phyloP scores from a whole-genome alignment of 2,329 filamentous ascomycete species.

The Parascedosporium putredinis region DNA sequence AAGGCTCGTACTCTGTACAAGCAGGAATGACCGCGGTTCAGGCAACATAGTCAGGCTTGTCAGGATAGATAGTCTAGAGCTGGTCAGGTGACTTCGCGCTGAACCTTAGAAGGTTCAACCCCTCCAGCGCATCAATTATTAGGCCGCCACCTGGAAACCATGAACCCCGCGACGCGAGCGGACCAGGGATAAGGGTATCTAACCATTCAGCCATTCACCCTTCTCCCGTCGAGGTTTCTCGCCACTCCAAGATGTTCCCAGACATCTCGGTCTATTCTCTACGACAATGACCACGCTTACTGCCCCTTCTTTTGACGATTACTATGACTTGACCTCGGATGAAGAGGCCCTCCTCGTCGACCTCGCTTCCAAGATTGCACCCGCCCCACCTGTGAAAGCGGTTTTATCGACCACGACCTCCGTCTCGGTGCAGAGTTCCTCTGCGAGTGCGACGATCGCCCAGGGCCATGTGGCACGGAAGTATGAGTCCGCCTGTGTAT shows the following conservation, averaged over 20 bases:
- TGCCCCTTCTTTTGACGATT: background rate
- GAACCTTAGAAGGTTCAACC: too few relatives aligned
- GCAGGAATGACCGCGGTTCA: too few relatives aligned
- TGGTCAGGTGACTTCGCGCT: constrained; percentile 6
- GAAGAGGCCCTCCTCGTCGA: constrained; percentile 31
- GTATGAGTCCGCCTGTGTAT: background rate
- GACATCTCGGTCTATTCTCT: background rate
- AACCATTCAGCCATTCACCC: too few relatives aligned
- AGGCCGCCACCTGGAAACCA: background rate
- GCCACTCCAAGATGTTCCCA: background rate
- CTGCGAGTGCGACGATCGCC: background rate
- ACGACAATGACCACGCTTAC: constrained; percentile 2
- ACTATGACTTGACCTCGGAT: constrained; percentile 18
- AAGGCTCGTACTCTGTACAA: too few relatives aligned
- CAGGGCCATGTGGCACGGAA: background rate
- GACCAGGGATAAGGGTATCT: too few relatives aligned
- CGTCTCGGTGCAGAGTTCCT: background rate
- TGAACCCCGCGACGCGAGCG: constrained; percentile 4
- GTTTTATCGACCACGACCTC: background rate
- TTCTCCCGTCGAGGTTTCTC: background rate
- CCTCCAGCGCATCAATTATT: too few relatives aligned
- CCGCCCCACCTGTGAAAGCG: background rate
- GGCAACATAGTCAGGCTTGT: too few relatives aligned
- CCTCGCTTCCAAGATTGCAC: background rate
- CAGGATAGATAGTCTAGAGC: too few relatives aligned